phyloP scores from a whole-genome alignment of 129 eudicot genomes.

The sunflower (Helianthus annuus) region DNA sequence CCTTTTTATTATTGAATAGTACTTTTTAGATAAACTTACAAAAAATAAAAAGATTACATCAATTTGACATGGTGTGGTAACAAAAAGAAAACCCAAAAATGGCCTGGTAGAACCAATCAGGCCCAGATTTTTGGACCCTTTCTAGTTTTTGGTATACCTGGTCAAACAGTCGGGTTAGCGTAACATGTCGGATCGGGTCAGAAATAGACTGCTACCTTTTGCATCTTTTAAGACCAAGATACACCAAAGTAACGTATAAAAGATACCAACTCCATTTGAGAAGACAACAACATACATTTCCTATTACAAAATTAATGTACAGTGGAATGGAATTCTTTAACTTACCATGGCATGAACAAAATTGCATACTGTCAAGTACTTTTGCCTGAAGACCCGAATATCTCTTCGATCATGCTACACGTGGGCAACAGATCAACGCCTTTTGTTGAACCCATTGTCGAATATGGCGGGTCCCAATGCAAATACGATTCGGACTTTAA shows the following conservation, averaged over 20 bases:
- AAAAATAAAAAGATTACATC: too few relatives aligned
- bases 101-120: background rate
- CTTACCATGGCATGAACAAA: background rate
- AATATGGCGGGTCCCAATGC: conserved; percentile 46
- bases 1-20: too few relatives aligned
- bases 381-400: conserved; percentile 51
- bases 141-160: background rate
- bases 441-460: conserved; percentile 31
- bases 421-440: conserved; percentile 57
- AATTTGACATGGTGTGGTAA: too few relatives aligned
- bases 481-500: conserved; percentile 37
- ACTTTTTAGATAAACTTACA: too few relatives aligned
- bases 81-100: background rate
- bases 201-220: too few relatives aligned
- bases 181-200: too few relatives aligned
- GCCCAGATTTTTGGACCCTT: background rate
- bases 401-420: conserved; percentile 55
- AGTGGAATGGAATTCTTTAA: background rate
- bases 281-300: conserved; percentile 12
- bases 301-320: conserved; percentile 38
- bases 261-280: background rate
- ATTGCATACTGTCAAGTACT: conserved; percentile 13
- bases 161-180: too few relatives aligned
- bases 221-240: too few relatives aligned
- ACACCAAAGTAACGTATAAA: background rate